Evolutionary conservation across 2,329 filamentous ascomycete species (phyloP).

Genomic region (Spiromastix sp.): DNA sequence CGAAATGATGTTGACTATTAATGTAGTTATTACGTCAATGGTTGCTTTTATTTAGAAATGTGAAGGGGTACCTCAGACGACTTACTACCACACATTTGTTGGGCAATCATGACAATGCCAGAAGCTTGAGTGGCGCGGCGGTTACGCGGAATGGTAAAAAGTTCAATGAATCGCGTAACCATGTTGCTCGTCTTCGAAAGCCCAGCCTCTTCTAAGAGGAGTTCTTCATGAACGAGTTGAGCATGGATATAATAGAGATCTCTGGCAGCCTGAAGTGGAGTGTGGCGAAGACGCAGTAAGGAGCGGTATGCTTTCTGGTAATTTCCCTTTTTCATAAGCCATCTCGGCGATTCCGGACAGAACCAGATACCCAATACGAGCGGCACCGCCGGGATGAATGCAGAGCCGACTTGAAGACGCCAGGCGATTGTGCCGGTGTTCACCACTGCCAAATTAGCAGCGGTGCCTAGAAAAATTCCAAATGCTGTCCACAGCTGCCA

Average conservation of each 20-base stretch:
- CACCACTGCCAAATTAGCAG: slow-evolving; percentile 55
- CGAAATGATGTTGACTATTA: slow-evolving; percentile 54
- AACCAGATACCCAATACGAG: slow-evolving; percentile 49
- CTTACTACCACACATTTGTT: slow-evolving; percentile 26
- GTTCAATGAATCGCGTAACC: slow-evolving; percentile 26
- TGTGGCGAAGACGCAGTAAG: slow-evolving; percentile 49
- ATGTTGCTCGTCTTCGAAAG: slow-evolving; percentile 39
- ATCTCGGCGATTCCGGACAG: slow-evolving; percentile 56
- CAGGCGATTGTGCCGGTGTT: slow-evolving; percentile 50
- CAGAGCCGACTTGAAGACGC: slow-evolving; percentile 54
- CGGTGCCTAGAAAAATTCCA: slow-evolving; percentile 58
- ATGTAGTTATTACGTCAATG: not conserved
- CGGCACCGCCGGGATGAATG: slow-evolving; percentile 53
- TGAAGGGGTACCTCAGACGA: slow-evolving; percentile 12
- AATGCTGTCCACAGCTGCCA: slow-evolving; percentile 44
- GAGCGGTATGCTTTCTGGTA: slow-evolving; percentile 53
- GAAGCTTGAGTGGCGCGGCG: slow-evolving; percentile 20
- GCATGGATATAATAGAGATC: slow-evolving; percentile 50
- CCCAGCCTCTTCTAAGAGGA: slow-evolving; percentile 30
- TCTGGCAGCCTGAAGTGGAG: slow-evolving; percentile 48
- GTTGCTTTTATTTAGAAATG: slow-evolving; percentile 3
- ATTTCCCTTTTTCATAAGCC: slow-evolving; percentile 56
- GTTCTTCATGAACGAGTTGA: slow-evolving; percentile 20
- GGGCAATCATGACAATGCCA: slow-evolving; percentile 22
- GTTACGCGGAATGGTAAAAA: slow-evolving; percentile 22